Percentiles rank a stretch among this genome's conserved stretches.
These are phyloP conservation scores for Platanthera zijinensis DNA, from an alignment of 106 monocot genomes.

Conservation along the genomic window DNA sequence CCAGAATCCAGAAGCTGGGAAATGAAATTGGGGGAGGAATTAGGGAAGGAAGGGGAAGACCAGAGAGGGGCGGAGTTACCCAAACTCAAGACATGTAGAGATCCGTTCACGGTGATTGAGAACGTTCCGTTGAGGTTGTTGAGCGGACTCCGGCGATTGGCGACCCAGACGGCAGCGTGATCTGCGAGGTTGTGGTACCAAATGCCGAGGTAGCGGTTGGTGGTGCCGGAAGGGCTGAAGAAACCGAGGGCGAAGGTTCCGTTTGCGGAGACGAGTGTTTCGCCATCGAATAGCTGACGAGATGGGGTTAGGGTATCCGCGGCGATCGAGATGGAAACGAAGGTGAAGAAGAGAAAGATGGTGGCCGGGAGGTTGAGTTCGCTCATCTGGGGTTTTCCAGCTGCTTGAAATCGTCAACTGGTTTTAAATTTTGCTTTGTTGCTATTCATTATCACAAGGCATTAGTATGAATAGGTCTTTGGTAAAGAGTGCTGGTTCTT, in stretches of 20 bases:
- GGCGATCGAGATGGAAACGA: background rate
- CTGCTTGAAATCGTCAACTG: too few relatives aligned
- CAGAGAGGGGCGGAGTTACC: conserved; percentile 5
- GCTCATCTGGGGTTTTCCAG: too few relatives aligned
- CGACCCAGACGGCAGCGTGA: conserved; percentile 23
- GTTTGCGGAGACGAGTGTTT: conserved; percentile 22
- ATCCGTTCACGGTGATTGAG: background rate
- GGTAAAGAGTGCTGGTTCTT: too few relatives aligned
- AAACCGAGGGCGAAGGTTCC: conserved; percentile 36
- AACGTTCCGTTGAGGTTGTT: conserved; percentile 4
- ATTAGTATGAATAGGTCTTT: too few relatives aligned
- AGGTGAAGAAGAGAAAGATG: background rate
- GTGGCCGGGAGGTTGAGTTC: too few relatives aligned
- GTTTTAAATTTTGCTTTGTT: too few relatives aligned
- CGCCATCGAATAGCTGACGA: conserved; percentile 7
- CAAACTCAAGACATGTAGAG: conserved; percentile 10
- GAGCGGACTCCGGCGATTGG: conserved; percentile 26
- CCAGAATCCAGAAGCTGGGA: conserved; percentile 6
- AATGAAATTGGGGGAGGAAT: background rate
- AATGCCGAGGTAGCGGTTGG: conserved; percentile 28
- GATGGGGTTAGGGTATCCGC: conserved; percentile 11
- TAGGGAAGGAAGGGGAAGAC: conserved; percentile 4
- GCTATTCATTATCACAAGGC: too few relatives aligned
- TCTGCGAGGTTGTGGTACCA: conserved; percentile 24
- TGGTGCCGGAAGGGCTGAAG: conserved; percentile 19